Percentiles rank a stretch among this genome's conserved stretches.
Evolutionary conservation across 306 rosid species (phyloP).

Genomic region (Styphnolobium japonicum): DNA sequence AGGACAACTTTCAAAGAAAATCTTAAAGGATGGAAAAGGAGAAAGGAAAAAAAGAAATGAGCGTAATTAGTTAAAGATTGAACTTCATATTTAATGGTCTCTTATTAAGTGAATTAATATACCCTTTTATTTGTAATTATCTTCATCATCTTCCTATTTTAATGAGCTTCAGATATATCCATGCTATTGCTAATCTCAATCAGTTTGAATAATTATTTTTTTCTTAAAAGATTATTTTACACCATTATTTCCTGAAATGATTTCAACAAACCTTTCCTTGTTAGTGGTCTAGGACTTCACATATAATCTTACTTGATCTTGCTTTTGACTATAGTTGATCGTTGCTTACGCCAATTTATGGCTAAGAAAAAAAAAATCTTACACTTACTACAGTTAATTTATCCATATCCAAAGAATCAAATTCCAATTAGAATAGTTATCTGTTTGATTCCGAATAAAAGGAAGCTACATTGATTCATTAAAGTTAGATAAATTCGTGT

Average conservation of each 20-base stretch:
- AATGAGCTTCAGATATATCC: neutral
- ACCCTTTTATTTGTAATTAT: neutral
- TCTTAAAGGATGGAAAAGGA: too few relatives aligned
- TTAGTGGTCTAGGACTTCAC: neutral
- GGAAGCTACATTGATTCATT: neutral
- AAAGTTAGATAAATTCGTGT: neutral
- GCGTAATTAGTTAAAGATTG: too few relatives aligned
- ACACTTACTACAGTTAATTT: neutral
- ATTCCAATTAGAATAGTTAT: neutral
- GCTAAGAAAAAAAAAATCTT: neutral
- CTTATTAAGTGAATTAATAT: too few relatives aligned
- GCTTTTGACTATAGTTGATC: conserved; percentile 9
- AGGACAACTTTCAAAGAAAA: too few relatives aligned
- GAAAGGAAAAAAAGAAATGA: too few relatives aligned
- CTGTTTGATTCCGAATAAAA: neutral
- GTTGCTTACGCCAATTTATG: neutral
- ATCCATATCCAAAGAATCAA: neutral
- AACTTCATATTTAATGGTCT: too few relatives aligned
- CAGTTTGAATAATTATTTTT: neutral
- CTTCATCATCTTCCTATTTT: neutral
- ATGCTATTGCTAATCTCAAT: neutral
- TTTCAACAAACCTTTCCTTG: neutral
- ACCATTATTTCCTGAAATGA: neutral
- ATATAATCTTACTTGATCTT: neutral
- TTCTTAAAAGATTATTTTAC: neutral